Evolutionary conservation across 768 basidiomycete genomes (phyloP).

Genomic region (Phlebiopsis flavidoalba): DNA sequence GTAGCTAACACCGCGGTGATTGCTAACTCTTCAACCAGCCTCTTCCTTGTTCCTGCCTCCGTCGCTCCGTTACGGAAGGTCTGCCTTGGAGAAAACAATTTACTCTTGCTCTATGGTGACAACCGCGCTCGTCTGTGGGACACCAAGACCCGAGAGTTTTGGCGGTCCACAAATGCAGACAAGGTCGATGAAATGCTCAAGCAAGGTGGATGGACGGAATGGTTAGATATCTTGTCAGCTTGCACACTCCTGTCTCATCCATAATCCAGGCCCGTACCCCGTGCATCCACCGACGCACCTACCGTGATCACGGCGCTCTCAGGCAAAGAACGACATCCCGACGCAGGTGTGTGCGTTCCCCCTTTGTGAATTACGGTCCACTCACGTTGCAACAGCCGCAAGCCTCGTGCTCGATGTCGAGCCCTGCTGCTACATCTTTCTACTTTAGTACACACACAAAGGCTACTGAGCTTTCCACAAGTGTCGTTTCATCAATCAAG

Average conservation of each 20-base stretch:
- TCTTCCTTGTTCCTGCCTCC: slow-evolving; percentile 80
- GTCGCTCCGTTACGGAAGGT: slow-evolving; percentile 59
- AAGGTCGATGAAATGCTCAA: slow-evolving; percentile 72
- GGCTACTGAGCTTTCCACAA: slow-evolving; percentile 13
- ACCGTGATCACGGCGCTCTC: neutral
- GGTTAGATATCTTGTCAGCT: slow-evolving; percentile 39
- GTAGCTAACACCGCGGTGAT: neutral
- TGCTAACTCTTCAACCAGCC: slow-evolving; percentile 33
- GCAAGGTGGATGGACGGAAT: slow-evolving; percentile 68
- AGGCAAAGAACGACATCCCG: slow-evolving; percentile 5
- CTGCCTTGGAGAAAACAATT: slow-evolving; percentile 61
- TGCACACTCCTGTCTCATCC: neutral
- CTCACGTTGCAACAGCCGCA: slow-evolving; percentile 18
- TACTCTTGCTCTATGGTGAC: slow-evolving; percentile 73
- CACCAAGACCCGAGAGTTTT: slow-evolving; percentile 72
- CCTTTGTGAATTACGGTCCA: neutral
- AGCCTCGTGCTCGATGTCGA: slow-evolving; percentile 26
- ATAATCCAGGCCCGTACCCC: neutral
- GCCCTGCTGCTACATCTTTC: slow-evolving; percentile 13
- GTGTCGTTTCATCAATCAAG: slow-evolving; percentile 33
- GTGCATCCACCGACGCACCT: neutral
- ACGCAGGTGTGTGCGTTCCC: slow-evolving; percentile 17
- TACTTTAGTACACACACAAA: slow-evolving; percentile 1
- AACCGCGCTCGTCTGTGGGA: slow-evolving; percentile 87
- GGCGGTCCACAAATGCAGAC: slow-evolving; percentile 72